These are phyloP conservation scores for Nannizzia gypsea DNA, from an alignment of 2,329 filamentous ascomycete genomes.

Conservation along the genomic window DNA sequence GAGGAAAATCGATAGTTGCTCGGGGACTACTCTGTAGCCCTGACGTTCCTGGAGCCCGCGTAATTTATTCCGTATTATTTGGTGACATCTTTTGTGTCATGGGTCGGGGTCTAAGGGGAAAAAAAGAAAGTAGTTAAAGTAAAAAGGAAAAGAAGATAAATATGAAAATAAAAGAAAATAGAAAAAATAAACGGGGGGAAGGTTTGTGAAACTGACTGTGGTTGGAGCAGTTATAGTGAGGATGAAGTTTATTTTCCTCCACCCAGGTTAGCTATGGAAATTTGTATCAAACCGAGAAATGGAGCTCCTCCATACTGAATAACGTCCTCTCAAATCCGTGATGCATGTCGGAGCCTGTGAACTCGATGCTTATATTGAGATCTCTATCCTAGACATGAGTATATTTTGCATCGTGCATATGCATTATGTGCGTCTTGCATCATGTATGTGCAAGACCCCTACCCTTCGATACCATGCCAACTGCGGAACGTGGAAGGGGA, in stretches of 20 bases:
- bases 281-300: background rate
- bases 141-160: background rate
- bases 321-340: background rate
- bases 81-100: background rate
- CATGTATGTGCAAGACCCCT: background rate
- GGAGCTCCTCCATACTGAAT: background rate
- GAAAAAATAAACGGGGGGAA: background rate
- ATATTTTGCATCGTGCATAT: background rate
- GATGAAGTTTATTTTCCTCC: background rate
- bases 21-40: background rate
- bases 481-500: background rate
- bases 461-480: background rate
- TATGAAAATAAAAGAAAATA: no score
- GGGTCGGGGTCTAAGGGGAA: background rate
- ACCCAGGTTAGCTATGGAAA: background rate
- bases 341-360: background rate
- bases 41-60: background rate
- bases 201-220: background rate
- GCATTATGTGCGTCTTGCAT: slow-evolving; percentile 3
- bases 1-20: background rate
- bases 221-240: background rate
- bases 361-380: background rate
- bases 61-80: background rate
- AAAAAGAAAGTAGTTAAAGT: background rate
- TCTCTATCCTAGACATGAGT: background rate